A percentile compares a stretch with the other conserved stretches of the same genome.
Conservation (phyloP, 768 basidiomycete species). For the Asterophora parasitica region DNA sequence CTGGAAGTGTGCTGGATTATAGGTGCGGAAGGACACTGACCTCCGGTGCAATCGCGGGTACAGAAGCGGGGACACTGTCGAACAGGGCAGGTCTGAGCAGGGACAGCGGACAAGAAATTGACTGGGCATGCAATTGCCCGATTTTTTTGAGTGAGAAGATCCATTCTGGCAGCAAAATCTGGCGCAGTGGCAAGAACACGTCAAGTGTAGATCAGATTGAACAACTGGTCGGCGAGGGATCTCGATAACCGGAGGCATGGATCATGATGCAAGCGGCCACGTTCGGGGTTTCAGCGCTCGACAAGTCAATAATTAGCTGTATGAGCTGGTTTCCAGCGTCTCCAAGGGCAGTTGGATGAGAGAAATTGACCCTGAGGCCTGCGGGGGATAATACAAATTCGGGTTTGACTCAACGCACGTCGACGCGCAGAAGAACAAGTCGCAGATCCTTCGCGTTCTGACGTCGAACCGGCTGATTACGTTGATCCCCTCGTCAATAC, state of each 20-base stretch:
- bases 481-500: no score
- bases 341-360: background rate
- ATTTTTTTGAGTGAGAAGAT: constrained; percentile 14
- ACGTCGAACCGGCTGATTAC: constrained; percentile 11
- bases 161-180: constrained; percentile 9
- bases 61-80: constrained; percentile 15
- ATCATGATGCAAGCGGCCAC: constrained; percentile 25
- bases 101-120: constrained; percentile 6
- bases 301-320: no score
- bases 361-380: constrained; percentile 5
- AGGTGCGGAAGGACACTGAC: constrained; percentile 13
- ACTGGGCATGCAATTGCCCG: constrained; percentile 14
- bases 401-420: constrained; percentile 15
- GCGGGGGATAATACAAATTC: constrained; percentile 1
- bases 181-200: constrained; percentile 9
- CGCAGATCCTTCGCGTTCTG: constrained; percentile 18
- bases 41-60: constrained; percentile 25
- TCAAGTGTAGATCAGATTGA: constrained; percentile 18
- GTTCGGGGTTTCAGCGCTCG: background rate
- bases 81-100: constrained; percentile 5
- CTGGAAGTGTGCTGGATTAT: constrained; percentile 11
- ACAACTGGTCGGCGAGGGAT: constrained; percentile 7
- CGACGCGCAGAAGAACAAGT: constrained; percentile 7
- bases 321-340: constrained; percentile 9
- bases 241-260: constrained; percentile 15